Evolutionary conservation across 352 stramenopile genomes (phyloP).

Genomic region (Phytophthora fragariaefolia): DNA sequence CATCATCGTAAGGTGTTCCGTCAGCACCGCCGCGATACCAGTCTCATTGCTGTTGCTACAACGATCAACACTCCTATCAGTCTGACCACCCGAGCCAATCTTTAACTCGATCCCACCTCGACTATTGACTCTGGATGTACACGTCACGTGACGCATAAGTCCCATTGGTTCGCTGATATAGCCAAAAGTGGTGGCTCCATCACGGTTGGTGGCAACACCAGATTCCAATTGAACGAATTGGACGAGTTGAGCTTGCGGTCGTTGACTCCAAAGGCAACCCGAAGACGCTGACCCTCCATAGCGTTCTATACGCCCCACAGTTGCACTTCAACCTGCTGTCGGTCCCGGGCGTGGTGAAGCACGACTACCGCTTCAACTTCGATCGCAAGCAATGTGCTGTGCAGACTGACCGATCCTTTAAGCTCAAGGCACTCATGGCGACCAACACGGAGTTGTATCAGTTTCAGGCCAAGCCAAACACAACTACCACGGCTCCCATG

Average conservation of each 20-base stretch:
- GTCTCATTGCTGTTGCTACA: conserved; percentile 1
- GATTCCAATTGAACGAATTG: too few relatives aligned
- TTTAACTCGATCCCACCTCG: conserved; percentile 1
- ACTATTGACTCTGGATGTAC: conserved; percentile 22
- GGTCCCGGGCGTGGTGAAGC: conserved; percentile 2
- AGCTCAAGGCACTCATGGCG: neutral
- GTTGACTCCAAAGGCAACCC: conserved; percentile 23
- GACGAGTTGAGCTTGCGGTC: conserved; percentile 17
- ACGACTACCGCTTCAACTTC: conserved; percentile 14
- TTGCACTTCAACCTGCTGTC: conserved; percentile 14
- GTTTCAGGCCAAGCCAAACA: neutral
- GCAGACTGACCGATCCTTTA: conserved; percentile 24
- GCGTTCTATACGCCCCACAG: conserved; percentile 2
- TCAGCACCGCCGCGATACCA: neutral
- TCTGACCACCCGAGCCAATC: neutral
- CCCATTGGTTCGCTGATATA: neutral
- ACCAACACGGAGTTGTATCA: conserved; percentile 8
- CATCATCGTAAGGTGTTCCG: neutral
- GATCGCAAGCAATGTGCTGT: too few relatives aligned
- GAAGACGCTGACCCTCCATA: conserved; percentile 8
- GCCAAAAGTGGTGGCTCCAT: conserved; percentile 10
- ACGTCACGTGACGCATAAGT: conserved; percentile 7
- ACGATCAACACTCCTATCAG: neutral
- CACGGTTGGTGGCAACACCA: too few relatives aligned
- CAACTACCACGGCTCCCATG: neutral